Conservation (phyloP, 2,329 filamentous ascomycete species). For the Colletotrichum sp. region DNA sequence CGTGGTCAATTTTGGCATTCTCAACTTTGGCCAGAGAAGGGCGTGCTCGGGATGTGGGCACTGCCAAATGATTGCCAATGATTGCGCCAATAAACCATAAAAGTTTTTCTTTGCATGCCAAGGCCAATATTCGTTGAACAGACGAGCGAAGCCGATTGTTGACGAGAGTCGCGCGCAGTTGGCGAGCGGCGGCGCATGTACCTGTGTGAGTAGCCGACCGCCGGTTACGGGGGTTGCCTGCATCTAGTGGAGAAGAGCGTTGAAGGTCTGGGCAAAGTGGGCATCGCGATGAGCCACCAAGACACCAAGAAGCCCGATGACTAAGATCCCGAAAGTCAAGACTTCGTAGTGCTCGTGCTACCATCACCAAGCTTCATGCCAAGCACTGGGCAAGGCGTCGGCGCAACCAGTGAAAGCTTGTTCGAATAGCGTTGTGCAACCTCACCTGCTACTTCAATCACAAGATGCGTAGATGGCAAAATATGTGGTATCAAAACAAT, state of each 20-base stretch:
- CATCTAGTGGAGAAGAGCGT: neutral
- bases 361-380: constrained; percentile 12
- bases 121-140: neutral
- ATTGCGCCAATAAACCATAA: neutral
- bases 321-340: neutral
- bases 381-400: neutral
- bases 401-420: constrained; percentile 2
- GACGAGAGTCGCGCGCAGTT: neutral
- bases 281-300: neutral
- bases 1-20: neutral
- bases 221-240: neutral
- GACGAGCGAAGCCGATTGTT: neutral
- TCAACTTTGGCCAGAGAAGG: neutral
- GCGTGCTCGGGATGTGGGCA: neutral
- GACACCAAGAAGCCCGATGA: neutral
- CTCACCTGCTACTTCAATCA: neutral
- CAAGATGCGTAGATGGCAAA: neutral
- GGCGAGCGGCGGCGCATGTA: neutral
- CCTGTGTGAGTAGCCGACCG: neutral
- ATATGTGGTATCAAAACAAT: neutral
- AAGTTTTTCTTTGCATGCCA: neutral
- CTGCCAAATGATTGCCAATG: neutral
- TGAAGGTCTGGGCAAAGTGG: neutral
- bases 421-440: neutral
- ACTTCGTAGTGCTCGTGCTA: neutral